Base-by-base conservation (phyloP, 2,329 filamentous ascomycete genomes). In the Talaromyces sp. region DNA sequence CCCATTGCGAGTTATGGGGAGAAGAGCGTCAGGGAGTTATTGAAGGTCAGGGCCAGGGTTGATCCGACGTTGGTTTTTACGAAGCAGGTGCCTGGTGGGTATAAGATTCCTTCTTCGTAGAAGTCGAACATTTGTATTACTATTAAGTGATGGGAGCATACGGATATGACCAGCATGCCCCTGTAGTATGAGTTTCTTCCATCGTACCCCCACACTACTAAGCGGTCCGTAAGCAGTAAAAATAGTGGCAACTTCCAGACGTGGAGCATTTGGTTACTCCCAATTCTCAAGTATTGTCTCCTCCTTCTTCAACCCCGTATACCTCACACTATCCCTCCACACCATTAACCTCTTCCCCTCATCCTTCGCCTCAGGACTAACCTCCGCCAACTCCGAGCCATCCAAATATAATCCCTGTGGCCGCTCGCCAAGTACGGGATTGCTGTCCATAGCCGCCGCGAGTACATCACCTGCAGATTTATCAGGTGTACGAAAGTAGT, bases 251-350 rank as follows among this genome's bases (percentile, higher is more conserved):
- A 10, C 19, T 6, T 19, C 2, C 3, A 54, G 17, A 22, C 10
- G 6, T 13, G 11, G 15, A 10, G 3, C 2, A 25, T 15, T 1
- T 51, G 22, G 8, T 13, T 40, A 66, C 36, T 66, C 43, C 65
- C 65, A 66, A 19, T 45, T 47, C 38, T 36, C 49, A 19, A 66
- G 56, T 15, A 66, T 56, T 5, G 65, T 66, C 34, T 66, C 65
- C 19, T 59, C 63, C 17, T 27, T 27, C 36, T 67, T 62, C 66
- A 67, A 34, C 19, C 43, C 63, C 25, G 66, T 51, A 54, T 65
- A 67, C 15, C 38, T 62, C 31, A 67, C 27, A 29, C 58, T 67
- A 45, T 66, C 66, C 53, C n/a, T 53, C 66, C 66, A 67, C n/a
- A 63, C 58, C 63, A 63, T 63, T 54, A 43, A 43, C 53, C 51